Conservation (phyloP, 805 yeast species). For the Nakazawaea peltata region DNA sequence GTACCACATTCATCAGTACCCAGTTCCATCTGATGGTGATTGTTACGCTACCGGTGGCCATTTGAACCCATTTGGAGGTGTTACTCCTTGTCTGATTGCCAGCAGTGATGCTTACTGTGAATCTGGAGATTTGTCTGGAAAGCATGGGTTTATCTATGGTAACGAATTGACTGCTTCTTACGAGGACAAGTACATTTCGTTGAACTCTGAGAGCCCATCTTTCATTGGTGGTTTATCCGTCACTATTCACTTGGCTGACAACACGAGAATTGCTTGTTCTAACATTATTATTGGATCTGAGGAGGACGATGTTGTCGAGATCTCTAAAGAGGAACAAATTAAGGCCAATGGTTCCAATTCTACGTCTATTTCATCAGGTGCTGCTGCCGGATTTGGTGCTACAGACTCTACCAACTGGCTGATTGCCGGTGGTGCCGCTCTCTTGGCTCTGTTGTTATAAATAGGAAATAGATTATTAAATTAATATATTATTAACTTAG, state of each 20-base stretch:
- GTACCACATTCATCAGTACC: slow-evolving; percentile 34
- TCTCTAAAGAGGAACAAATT: slow-evolving; percentile 7
- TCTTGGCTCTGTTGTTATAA: background rate
- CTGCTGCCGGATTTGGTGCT: slow-evolving; percentile 9
- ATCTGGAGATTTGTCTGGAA: slow-evolving; percentile 42
- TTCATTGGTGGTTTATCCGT: slow-evolving; percentile 36
- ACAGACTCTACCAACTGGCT: slow-evolving; percentile 7
- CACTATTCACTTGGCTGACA: slow-evolving; percentile 40
- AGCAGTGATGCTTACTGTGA: slow-evolving; percentile 30
- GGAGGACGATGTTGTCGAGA: slow-evolving; percentile 6
- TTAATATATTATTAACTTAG: background rate
- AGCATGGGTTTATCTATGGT: slow-evolving; percentile 36
- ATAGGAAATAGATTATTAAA: background rate
- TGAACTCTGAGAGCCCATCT: slow-evolving; percentile 28
- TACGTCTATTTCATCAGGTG: slow-evolving; percentile 7
- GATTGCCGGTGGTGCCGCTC: background rate
- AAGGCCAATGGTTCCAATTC: slow-evolving; percentile 3
- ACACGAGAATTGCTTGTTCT: slow-evolving; percentile 49
- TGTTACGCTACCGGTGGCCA: slow-evolving; percentile 34
- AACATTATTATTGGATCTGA: slow-evolving; percentile 25
- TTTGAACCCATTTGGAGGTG: slow-evolving; percentile 34
- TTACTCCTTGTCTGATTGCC: slow-evolving; percentile 26
- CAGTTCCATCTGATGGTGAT: slow-evolving; percentile 27
- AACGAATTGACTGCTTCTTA: slow-evolving; percentile 32
- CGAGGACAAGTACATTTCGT: slow-evolving; percentile 32